Percentiles rank a stretch among this genome's conserved stretches.
These are phyloP conservation scores for Ampelomyces quisqualis DNA, from an alignment of 2,329 filamentous ascomycete genomes.

Conservation along the genomic window DNA sequence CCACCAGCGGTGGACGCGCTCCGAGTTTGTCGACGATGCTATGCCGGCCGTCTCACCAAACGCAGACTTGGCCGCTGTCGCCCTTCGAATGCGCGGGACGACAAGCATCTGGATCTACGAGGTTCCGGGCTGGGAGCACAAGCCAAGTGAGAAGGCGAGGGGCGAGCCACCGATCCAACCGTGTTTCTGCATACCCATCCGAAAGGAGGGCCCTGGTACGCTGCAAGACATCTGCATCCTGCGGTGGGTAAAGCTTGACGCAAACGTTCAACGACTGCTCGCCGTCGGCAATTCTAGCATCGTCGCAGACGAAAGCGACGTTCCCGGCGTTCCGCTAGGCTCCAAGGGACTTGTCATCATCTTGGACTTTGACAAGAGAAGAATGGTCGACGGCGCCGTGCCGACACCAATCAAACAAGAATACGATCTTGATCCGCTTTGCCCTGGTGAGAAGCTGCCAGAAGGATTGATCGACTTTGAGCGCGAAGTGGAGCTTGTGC, in stretches of 20 bases:
- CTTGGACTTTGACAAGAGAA: conserved; percentile 43
- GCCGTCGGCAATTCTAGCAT: conserved; percentile 42
- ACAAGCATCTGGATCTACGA: conserved; percentile 46
- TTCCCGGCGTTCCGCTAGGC: conserved; percentile 28
- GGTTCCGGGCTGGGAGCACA: conserved; percentile 40
- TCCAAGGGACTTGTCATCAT: conserved; percentile 43
- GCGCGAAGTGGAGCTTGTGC: conserved; percentile 44
- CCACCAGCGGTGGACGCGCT: conserved; percentile 42
- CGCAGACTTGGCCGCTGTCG: conserved; percentile 42
- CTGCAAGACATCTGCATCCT: conserved; percentile 42
- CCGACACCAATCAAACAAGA: conserved; percentile 33
- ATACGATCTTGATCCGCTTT: conserved; percentile 42
- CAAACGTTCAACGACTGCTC: conserved; percentile 39
- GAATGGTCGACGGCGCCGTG: conserved; percentile 19
- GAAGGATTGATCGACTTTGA: conserved; percentile 47
- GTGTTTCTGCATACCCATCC: conserved; percentile 41
- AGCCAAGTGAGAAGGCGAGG: conserved; percentile 27
- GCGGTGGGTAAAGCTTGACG: conserved; percentile 38
- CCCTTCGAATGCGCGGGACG: conserved; percentile 40
- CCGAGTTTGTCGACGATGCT: conserved; percentile 44
- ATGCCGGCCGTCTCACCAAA: conserved; percentile 45
- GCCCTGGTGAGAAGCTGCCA: conserved; percentile 41
- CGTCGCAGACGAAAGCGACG: conserved; percentile 24
- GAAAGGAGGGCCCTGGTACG: conserved; percentile 32
- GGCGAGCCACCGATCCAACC: conserved; percentile 40